Evolutionary conservation across 306 rosid species (phyloP), one percentile per base, ranked within the genome.

Genomic region (Nissolia schottii): DNA sequence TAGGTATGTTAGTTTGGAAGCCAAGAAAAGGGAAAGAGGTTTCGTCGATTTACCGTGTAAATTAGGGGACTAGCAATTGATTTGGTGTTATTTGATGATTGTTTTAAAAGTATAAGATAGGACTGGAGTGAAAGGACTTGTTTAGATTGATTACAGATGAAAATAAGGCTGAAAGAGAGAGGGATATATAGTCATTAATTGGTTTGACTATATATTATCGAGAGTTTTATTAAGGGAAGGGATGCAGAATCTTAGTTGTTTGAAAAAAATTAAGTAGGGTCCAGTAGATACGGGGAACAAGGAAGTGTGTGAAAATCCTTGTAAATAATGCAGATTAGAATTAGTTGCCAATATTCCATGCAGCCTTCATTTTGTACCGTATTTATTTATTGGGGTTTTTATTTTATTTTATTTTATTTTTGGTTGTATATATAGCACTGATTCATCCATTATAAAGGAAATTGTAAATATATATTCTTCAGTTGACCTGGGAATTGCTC

Each of bases 401-500:
- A 14, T 45, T 45, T n/a, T n/a, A n/a, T n/a, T n/a, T n/a, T n/a
- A n/a, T n/a, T n/a, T n/a, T n/a, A n/a, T n/a, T n/a, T 45, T 5
- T 15, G 1, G 19, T 68, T 81, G 79, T 77, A 41, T 25, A 81
- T 77, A 41, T 25, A 81, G 79, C 25, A 63, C 34, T 49, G 2
- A 18, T 70, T 58, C 61, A 32, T 79, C 62, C 6, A 22, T 70
- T 79, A 72, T 20, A 56, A 32, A 70, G 72, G 67, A 75, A 77
- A 41, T 50, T 77, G 80, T 82, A 73, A 46, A 67, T 73, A 73
- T 46, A 77, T 65, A 12, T 76, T 81, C 77, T 71, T 65, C 6
- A n/a, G 32, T 51, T 54, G 77, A 24, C 35, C 29, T 70, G 28
- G 51, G 65, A 35, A 63, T 20, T 27, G 67, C 31, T 20, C 18